A percentile compares a stretch with the other conserved stretches of the same genome.
Conservation (phyloP, 179 eudicot genomes). For the Heliamphora pulchella region DNA sequence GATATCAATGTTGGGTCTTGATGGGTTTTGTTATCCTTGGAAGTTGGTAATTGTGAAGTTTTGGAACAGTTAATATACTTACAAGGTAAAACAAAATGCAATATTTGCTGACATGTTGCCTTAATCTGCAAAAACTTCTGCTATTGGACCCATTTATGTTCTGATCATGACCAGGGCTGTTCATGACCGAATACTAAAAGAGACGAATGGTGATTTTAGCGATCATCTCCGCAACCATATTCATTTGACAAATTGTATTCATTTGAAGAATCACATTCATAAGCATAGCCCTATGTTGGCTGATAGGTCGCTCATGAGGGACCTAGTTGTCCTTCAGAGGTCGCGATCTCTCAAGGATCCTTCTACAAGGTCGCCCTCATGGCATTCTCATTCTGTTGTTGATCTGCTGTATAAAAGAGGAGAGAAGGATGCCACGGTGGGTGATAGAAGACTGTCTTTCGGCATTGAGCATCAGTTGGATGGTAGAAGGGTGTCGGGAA, state of each 20-base stretch:
- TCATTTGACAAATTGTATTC: constrained; percentile 87
- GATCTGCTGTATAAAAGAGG: constrained; percentile 46
- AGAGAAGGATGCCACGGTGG: constrained; percentile 34
- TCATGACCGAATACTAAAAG: constrained; percentile 65
- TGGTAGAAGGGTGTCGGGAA: constrained; percentile 29
- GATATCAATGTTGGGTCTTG: constrained; percentile 18
- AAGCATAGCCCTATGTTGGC: constrained; percentile 65
- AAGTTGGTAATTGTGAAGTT: constrained; percentile 22
- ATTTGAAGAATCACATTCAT: constrained; percentile 92
- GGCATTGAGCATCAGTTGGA: constrained; percentile 41
- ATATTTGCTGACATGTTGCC: constrained; percentile 24
- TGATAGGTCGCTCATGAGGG: constrained; percentile 74
- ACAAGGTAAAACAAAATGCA: constrained; percentile 28
- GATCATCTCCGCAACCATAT: constrained; percentile 80
- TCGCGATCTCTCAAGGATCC: constrained; percentile 86
- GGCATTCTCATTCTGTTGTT: constrained; percentile 55
- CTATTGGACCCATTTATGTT: constrained; percentile 20
- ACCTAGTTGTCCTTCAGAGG: constrained; percentile 75
- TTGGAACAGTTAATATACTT: constrained; percentile 19
- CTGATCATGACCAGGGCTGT: constrained; percentile 76
- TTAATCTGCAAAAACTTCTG: constrained; percentile 26
- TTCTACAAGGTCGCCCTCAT: constrained; percentile 75
- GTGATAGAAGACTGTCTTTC: constrained; percentile 48
- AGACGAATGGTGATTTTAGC: constrained; percentile 67
- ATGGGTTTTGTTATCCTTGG: constrained; percentile 24